Evolutionary conservation across 2,329 filamentous ascomycete genomes (phyloP).

Genomic region (Hymenoscyphus albidus): DNA sequence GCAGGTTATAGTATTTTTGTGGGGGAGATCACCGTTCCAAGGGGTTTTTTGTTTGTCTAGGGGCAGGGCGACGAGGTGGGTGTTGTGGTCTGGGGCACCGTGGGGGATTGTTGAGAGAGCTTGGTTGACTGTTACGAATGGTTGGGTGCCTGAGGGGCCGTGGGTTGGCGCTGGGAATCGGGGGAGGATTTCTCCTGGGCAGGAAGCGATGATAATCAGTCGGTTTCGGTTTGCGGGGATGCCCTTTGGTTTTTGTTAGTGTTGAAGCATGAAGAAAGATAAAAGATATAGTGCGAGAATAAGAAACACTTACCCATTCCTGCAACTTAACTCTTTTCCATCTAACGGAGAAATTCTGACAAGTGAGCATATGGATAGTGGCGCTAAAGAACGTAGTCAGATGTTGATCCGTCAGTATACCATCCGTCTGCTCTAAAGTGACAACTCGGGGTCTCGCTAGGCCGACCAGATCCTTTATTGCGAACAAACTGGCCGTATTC

Average conservation of each 20-base stretch:
- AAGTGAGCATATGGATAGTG: slow-evolving; percentile 61
- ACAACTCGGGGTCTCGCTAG: slow-evolving; percentile 62
- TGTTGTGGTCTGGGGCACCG: slow-evolving; percentile 40
- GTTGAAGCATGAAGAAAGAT: not conserved
- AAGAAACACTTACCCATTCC: slow-evolving; percentile 7
- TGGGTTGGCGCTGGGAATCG: slow-evolving; percentile 51
- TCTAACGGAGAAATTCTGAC: slow-evolving; percentile 62
- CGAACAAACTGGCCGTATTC: slow-evolving; percentile 60
- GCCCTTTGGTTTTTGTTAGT: slow-evolving; percentile 18
- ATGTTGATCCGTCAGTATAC: slow-evolving; percentile 47
- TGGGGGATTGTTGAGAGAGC: slow-evolving; percentile 30
- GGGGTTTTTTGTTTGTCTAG: slow-evolving; percentile 24
- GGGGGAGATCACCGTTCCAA: slow-evolving; percentile 45
- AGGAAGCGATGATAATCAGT: slow-evolving; percentile 51
- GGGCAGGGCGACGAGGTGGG: slow-evolving; percentile 26
- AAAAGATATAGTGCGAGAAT: no score
- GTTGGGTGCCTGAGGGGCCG: slow-evolving; percentile 35
- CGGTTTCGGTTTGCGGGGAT: slow-evolving; percentile 35
- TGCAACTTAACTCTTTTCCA: slow-evolving; percentile 54
- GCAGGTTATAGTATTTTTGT: slow-evolving; percentile 64
- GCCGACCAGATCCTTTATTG: slow-evolving; percentile 52
- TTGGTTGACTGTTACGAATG: slow-evolving; percentile 42
- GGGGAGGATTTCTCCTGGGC: slow-evolving; percentile 66
- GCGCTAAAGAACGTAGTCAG: slow-evolving; percentile 52
- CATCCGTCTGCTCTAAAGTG: slow-evolving; percentile 76